phyloP scores from a whole-genome alignment of 2,329 filamentous ascomycete genomes.

The Ophiosphaerella herpotricha region DNA sequence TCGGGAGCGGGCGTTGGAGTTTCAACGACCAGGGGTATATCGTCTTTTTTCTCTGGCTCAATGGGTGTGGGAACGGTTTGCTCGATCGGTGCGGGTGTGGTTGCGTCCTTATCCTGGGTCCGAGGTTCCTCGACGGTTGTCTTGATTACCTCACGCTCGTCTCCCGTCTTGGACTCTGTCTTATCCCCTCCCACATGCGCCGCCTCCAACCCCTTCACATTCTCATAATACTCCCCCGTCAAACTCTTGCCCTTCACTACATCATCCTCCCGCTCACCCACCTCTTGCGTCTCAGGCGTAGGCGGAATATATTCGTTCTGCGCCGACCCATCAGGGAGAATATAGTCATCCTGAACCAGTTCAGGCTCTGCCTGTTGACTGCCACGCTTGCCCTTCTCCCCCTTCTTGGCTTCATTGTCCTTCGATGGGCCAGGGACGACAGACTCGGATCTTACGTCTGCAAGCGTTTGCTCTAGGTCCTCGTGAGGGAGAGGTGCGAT shows the following conservation, averaged over 20 bases:
- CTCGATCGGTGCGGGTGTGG: not conserved
- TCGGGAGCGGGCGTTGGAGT: not conserved
- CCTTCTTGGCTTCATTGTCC: slow-evolving; percentile 40
- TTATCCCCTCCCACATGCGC: no score
- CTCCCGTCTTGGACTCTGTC: no score
- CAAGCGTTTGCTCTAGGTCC: slow-evolving; percentile 1
- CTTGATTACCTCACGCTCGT: no score
- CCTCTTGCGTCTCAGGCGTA: slow-evolving; percentile 5
- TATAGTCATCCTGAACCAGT: not conserved
- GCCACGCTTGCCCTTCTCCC: slow-evolving; percentile 34
- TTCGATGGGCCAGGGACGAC: slow-evolving; percentile 11
- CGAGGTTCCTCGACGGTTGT: no score
- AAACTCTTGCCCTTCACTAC: slow-evolving; percentile 22
- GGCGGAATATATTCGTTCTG: slow-evolving; percentile 8
- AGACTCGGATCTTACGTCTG: not conserved
- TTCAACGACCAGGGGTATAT: not conserved
- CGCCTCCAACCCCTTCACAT: not conserved
- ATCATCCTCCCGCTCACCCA: slow-evolving; percentile 17
- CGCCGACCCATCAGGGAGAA: slow-evolving; percentile 5
- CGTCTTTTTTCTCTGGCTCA: slow-evolving; percentile 2
- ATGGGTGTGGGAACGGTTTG: not conserved
- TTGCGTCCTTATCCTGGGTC: no score
- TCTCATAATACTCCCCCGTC: slow-evolving; percentile 11
- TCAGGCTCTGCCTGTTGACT: slow-evolving; percentile 24
- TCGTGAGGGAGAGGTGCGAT: not conserved